phyloP scores from a whole-genome alignment of 768 basidiomycete species.

The Chiua virens region DNA sequence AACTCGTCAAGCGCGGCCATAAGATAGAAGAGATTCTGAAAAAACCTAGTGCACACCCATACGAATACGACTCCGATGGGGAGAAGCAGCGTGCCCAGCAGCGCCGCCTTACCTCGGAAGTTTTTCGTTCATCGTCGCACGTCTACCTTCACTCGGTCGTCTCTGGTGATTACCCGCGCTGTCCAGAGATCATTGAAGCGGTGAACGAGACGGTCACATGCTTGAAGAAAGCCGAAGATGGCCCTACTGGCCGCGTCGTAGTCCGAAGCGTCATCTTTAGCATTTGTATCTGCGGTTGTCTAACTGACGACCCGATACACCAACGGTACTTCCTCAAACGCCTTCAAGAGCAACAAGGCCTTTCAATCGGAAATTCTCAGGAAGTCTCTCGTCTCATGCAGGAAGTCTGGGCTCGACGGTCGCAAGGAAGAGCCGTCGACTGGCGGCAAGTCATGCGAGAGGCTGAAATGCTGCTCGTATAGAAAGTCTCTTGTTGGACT shows the following conservation, averaged over 20 bases:
- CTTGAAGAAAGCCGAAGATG: constrained; percentile 39
- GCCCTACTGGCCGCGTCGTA: constrained; percentile 49
- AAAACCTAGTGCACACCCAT: constrained; percentile 10
- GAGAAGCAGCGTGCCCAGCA: constrained; percentile 29
- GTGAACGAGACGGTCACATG: constrained; percentile 55
- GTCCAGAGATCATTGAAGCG: constrained; percentile 57
- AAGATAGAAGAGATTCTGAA: constrained; percentile 47
- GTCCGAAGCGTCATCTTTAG: constrained; percentile 78
- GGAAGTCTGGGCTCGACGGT: constrained; percentile 55
- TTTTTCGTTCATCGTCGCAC: constrained; percentile 73
- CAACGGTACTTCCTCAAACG: constrained; percentile 43
- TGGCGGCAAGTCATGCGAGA: constrained; percentile 62
- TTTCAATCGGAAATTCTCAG: constrained; percentile 65
- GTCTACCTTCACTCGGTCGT: constrained; percentile 78
- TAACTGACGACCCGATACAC: constrained; percentile 52
- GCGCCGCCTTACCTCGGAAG: constrained; percentile 48
- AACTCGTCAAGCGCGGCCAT: constrained; percentile 54
- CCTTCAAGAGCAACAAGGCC: constrained; percentile 51
- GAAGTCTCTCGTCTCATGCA: constrained; percentile 54
- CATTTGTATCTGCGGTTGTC: constrained; percentile 70
- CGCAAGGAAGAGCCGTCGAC: constrained; percentile 40
- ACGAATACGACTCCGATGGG: background rate
- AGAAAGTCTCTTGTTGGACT: constrained; percentile 9
- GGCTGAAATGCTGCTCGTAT: constrained; percentile 61
- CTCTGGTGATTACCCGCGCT: constrained; percentile 68